Conservation (phyloP, 225 moss, liverwort and hornwort genomes). For the Ulota crispa region DNA sequence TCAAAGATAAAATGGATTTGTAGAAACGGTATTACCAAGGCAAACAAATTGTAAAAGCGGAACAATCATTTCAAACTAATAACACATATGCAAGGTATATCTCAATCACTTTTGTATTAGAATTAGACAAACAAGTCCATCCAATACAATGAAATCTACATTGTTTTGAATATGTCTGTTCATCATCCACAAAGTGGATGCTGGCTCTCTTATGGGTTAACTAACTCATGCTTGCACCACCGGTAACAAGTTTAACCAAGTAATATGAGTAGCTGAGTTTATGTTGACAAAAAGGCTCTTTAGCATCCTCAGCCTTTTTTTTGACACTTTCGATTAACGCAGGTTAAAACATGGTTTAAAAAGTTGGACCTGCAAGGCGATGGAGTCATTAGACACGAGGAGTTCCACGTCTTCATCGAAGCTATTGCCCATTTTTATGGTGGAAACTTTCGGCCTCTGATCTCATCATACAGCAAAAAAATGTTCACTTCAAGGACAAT, state of each 20-base stretch:
- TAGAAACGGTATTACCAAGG: too few relatives aligned
- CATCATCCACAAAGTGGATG: too few relatives aligned
- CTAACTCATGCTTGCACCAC: not conserved
- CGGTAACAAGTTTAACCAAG: too few relatives aligned
- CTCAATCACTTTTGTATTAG: too few relatives aligned
- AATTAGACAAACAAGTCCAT: too few relatives aligned
- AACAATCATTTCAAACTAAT: too few relatives aligned
- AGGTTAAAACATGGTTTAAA: slow-evolving; percentile 72
- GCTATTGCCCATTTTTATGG: slow-evolving; percentile 70
- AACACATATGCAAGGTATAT: too few relatives aligned
- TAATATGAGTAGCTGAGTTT: not conserved
- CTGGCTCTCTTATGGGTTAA: too few relatives aligned
- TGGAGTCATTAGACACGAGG: slow-evolving; percentile 66
- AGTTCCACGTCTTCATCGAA: slow-evolving; percentile 67
- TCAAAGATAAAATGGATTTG: too few relatives aligned
- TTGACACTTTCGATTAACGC: slow-evolving; percentile 8
- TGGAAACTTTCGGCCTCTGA: slow-evolving; percentile 46
- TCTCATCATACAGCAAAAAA: not conserved
- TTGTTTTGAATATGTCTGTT: too few relatives aligned
- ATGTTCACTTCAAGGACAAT: not conserved
- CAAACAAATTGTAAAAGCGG: too few relatives aligned
- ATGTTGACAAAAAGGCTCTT: not conserved
- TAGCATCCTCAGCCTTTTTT: not conserved
- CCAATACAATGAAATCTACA: too few relatives aligned
- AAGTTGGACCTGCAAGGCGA: slow-evolving; percentile 62